phyloP scores from a whole-genome alignment of 2,329 filamentous ascomycete genomes.

The Lasiodiplodia sp. region DNA sequence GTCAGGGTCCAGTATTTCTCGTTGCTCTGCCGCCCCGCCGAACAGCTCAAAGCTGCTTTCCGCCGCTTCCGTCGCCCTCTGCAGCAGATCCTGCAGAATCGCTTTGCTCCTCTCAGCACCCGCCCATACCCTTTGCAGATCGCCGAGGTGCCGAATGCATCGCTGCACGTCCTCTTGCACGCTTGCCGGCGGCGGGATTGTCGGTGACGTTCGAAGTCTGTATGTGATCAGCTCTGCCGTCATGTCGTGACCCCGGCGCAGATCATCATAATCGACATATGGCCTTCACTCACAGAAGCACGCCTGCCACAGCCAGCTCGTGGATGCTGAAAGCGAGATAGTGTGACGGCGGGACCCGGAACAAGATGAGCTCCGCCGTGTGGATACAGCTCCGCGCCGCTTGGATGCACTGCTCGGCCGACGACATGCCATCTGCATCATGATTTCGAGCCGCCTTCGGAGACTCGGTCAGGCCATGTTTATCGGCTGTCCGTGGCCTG shows the following conservation, averaged over 20 bases:
- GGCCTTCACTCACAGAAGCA: constrained; percentile 8
- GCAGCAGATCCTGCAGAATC: constrained; percentile 17
- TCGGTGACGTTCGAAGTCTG: constrained; percentile 14
- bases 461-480: constrained; percentile 20
- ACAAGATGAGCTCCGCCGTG: constrained; percentile 17
- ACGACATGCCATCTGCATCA: not conserved
- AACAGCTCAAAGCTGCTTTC: constrained; percentile 15
- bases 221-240: constrained; percentile 38
- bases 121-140: constrained; percentile 9
- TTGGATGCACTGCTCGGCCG: constrained; percentile 24
- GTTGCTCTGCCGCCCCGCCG: constrained; percentile 8
- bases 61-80: constrained; percentile 21
- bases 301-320: constrained; percentile 4
- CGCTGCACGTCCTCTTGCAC: constrained; percentile 24
- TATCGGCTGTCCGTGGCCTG: constrained; percentile 21
- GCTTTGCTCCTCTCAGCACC: constrained; percentile 15
- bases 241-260: constrained; percentile 38
- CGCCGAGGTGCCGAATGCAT: constrained; percentile 12
- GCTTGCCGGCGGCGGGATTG: constrained; percentile 13
- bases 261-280: not conserved
- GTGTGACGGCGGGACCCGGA: constrained; percentile 21
- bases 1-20: constrained; percentile 17
- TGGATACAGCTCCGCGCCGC: constrained; percentile 18
- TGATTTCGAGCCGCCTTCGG: constrained; percentile 10
- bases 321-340: constrained; percentile 20